These are phyloP conservation scores for Carallia brachiata DNA, from an alignment of 345 rosid genomes.

Conservation along the genomic window DNA sequence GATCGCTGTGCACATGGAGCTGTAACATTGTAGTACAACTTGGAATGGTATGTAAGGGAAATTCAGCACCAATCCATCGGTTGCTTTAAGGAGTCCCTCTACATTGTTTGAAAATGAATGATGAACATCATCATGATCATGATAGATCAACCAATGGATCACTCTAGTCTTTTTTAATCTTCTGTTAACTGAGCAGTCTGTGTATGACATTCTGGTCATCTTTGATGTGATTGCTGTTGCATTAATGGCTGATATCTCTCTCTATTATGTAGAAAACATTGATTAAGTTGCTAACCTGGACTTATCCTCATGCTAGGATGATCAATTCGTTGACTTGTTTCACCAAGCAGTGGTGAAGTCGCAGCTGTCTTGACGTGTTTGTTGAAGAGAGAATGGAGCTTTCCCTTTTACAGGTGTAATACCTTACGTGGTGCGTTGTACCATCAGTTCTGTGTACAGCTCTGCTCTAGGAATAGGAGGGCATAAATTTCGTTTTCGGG, in stretches of 20 bases:
- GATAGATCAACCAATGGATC: background rate
- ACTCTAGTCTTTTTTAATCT: background rate
- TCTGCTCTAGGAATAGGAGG: conserved; percentile 16
- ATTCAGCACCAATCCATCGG: too few relatives aligned
- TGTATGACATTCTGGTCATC: background rate
- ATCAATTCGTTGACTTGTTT: conserved; percentile 62
- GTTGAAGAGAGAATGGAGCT: background rate
- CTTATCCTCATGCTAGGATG: conserved; percentile 44
- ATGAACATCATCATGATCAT: background rate
- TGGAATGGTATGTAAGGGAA: too few relatives aligned
- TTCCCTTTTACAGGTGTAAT: conserved; percentile 12
- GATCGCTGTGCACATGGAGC: background rate
- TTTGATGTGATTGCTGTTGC: background rate
- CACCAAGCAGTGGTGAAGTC: conserved; percentile 52
- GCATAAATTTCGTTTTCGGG: background rate
- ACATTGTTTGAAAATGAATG: too few relatives aligned
- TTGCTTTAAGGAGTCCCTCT: too few relatives aligned
- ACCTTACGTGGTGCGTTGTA: conserved; percentile 12
- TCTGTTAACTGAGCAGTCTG: background rate
- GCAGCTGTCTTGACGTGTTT: conserved; percentile 38
- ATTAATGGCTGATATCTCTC: background rate
- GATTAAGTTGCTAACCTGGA: conserved; percentile 3
- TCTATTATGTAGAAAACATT: background rate
- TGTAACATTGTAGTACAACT: background rate
- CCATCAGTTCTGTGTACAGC: conserved; percentile 33